Conservation (phyloP, 2,329 filamentous ascomycete genomes). For the Didymella sp. region DNA sequence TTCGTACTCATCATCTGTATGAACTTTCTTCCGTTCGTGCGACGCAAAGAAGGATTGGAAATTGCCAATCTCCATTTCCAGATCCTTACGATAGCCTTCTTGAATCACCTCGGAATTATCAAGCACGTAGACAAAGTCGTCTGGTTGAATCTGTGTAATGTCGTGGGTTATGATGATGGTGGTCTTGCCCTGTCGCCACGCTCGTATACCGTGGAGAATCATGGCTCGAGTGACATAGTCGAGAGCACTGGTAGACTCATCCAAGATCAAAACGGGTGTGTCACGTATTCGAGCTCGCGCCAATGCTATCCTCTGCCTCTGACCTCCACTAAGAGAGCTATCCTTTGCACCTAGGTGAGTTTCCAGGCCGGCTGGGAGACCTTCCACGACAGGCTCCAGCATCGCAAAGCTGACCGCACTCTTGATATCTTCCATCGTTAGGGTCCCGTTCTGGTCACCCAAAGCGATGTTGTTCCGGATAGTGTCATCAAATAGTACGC, state of each 20-base stretch:
- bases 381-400: conserved; percentile 70
- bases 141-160: conserved; percentile 72
- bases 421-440: conserved; percentile 63
- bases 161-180: conserved; percentile 96
- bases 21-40: conserved; percentile 17
- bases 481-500: conserved; percentile 80
- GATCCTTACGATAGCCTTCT: conserved; percentile 67
- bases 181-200: conserved; percentile 81
- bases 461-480: conserved; percentile 80
- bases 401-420: conserved; percentile 71
- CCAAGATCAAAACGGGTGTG: conserved; percentile 80
- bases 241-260: conserved; percentile 86
- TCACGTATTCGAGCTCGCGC: conserved; percentile 80
- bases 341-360: conserved; percentile 76
- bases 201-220: conserved; percentile 76
- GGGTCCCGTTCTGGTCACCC: conserved; percentile 63
- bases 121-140: conserved; percentile 83
- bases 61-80: conserved; percentile 56
- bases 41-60: conserved; percentile 53
- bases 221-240: conserved; percentile 73
- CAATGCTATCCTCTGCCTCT: conserved; percentile 81
- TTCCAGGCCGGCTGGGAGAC: conserved; percentile 72
- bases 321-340: conserved; percentile 78
- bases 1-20: conserved; percentile 10
- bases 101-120: conserved; percentile 72